phyloP scores from a whole-genome alignment of 2,329 filamentous ascomycete genomes.

The Neoarthrinium moseri region DNA sequence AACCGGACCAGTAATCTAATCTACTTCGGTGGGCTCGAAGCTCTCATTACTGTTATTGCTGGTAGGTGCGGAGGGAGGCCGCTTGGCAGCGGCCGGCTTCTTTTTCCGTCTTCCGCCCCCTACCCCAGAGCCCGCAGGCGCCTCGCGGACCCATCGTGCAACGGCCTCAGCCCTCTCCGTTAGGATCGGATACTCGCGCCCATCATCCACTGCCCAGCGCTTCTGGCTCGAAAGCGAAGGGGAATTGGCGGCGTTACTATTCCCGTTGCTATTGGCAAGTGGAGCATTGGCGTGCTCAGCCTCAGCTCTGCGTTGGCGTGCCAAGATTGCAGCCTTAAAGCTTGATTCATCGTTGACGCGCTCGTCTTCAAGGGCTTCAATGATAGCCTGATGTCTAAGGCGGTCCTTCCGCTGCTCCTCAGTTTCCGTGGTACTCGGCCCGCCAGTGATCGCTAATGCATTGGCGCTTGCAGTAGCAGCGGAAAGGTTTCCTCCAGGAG shows the following conservation, averaged over 20 bases:
- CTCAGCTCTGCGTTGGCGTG: slow-evolving; percentile 56
- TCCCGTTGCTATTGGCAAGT: slow-evolving; percentile 18
- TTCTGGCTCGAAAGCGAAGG: slow-evolving; percentile 34
- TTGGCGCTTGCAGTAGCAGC: slow-evolving; percentile 28
- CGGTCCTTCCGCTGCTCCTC: slow-evolving; percentile 57
- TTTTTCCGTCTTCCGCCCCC: slow-evolving; percentile 29
- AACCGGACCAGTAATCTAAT: background rate
- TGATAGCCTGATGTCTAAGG: slow-evolving; percentile 62
- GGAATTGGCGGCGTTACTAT: slow-evolving; percentile 8
- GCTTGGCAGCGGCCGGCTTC: slow-evolving; percentile 23
- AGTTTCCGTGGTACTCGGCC: slow-evolving; percentile 37
- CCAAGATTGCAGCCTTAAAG: slow-evolving; percentile 62
- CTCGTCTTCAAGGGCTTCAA: slow-evolving; percentile 67
- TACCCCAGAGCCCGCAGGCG: slow-evolving; percentile 36
- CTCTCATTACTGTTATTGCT: slow-evolving; percentile 1
- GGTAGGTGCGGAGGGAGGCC: slow-evolving; percentile 9
- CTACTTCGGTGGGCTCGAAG: background rate
- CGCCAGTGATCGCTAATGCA: slow-evolving; percentile 32
- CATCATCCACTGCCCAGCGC: slow-evolving; percentile 63
- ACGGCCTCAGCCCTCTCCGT: slow-evolving; percentile 70
- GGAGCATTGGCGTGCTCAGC: slow-evolving; percentile 42
- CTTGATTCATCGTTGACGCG: slow-evolving; percentile 65
- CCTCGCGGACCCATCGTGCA: slow-evolving; percentile 66
- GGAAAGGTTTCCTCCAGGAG: slow-evolving; percentile 19
- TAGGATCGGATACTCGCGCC: slow-evolving; percentile 66